Evolutionary conservation across 345 rosid genomes (phyloP).

Genomic region (Brassica rapa): DNA sequence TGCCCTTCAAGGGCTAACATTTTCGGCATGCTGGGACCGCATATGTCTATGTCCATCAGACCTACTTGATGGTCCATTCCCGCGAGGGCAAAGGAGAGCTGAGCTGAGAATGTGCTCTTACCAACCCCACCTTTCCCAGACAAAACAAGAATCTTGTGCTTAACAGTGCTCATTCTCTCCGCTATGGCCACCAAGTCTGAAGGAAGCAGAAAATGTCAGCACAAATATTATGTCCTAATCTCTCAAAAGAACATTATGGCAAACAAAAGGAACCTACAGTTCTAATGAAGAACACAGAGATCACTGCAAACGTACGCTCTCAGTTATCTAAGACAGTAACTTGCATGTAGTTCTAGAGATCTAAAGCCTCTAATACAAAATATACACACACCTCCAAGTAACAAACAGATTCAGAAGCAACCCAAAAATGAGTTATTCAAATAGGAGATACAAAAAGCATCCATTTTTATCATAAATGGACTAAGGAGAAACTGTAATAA

Average conservation of each 20-base stretch:
- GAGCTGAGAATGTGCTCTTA: conserved; percentile 95
- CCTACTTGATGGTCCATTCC: conserved; percentile 89
- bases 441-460: not conserved
- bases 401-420: conserved; percentile 6
- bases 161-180: conserved; percentile 93
- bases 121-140: conserved; percentile 99
- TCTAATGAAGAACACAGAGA: not conserved
- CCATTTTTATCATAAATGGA: not conserved
- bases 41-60: conserved; percentile 82
- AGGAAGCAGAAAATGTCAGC: conserved; percentile 12
- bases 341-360: not conserved
- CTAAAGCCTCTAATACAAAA: not conserved
- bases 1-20: conserved; percentile 96
- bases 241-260: not conserved
- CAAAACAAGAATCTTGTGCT: conserved; percentile 84
- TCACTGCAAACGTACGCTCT: not conserved
- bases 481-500: not conserved
- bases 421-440: not conserved
- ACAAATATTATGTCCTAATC: not conserved
- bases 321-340: not conserved
- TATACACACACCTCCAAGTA: not conserved
- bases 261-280: not conserved
- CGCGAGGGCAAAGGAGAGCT: conserved; percentile 83
- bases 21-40: conserved; percentile 97
- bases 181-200: conserved; percentile 89